Base-by-base conservation (phyloP, 2,329 filamentous ascomycete genomes). In the Plenodomus tracheiphilus region DNA sequence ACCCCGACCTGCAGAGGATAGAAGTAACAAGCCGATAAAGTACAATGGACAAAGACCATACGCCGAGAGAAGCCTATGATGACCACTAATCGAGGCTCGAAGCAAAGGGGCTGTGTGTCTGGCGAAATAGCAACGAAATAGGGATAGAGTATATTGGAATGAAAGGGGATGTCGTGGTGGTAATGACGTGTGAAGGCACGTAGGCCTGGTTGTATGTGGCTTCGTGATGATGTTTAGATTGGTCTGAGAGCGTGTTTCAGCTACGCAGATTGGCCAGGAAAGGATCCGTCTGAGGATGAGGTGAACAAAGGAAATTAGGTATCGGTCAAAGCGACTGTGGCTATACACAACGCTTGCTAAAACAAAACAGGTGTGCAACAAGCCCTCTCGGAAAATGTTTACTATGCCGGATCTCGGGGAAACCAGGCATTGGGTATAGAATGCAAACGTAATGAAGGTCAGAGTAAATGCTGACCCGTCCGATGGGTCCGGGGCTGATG, bases 241-340 rank as follows among this genome's bases (percentile, higher is more conserved):
- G 28, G 39, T 56, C 38, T 52, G 54, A 58, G 58, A 64, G 65
- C 61, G 48, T 61, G 45, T 61, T 61, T 57, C 62, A 62, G 59
- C 67, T 68, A 62, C 57, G 46, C 58, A 63, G 47, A 15, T 6
- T 15, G 56, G 56, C 56, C 54, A 64, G 64, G 51, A 54, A 53
- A 57, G 58, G 52, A 64, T 67, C 66, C 62, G 51, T 56, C 34
- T 62, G 62, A 66, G 61, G 63, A 69, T 69, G 51, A 46, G 50
- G 60, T 62, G 62, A 56, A 70, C 67, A 71, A 71, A 71, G 51
- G 66, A 68, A 67, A 71, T 56, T 46, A 61, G 58, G 47, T 52
- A 62, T 58, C 60, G 56, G 54, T 60, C 64, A 58, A 65, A 54
- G 61, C 61, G 66, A 59, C 49, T 62, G 50, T 51, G 44, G 44